These are phyloP conservation scores for Penicillium cinerascens DNA, from an alignment of 495 filamentous ascomycete species.

Conservation along the genomic window DNA sequence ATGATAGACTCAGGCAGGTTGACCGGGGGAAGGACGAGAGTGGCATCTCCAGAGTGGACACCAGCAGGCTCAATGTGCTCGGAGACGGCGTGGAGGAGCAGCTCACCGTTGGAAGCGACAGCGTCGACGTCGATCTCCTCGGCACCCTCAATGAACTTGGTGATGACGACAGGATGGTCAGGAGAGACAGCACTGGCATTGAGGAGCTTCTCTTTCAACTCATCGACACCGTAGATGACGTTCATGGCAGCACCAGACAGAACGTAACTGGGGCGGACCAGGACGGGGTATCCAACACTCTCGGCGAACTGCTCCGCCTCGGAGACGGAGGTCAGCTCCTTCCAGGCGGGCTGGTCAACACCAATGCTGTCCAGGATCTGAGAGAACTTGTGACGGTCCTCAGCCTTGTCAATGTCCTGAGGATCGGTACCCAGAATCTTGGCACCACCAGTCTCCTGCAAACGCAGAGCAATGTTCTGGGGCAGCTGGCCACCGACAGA, in stretches of 20 bases:
- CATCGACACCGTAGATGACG: conserved; percentile 83
- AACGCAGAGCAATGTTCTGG: conserved; percentile 91
- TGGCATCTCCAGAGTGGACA: conserved; percentile 95
- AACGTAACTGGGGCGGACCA: conserved; percentile 93
- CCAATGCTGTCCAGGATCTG: conserved; percentile 93
- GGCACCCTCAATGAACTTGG: conserved; percentile 95
- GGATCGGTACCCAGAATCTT: conserved; percentile 90
- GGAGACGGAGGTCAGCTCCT: conserved; percentile 85
- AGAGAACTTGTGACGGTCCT: conserved; percentile 97
- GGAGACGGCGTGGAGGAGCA: conserved; percentile 89
- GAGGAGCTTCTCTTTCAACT: conserved; percentile 82
- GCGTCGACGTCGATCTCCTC: conserved; percentile 98
- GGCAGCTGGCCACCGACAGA: conserved; percentile 94
- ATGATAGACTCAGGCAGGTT: conserved; percentile 71
- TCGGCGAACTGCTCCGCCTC: conserved; percentile 84
- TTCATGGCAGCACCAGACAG: conserved; percentile 97
- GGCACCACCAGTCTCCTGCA: conserved; percentile 88
- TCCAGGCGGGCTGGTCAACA: conserved; percentile 97
- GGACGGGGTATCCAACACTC: conserved; percentile 82
- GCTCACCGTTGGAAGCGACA: conserved; percentile 79
- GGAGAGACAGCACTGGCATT: conserved; percentile 89
- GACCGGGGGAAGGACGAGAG: conserved; percentile 81
- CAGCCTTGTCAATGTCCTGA: conserved; percentile 91
- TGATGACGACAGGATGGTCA: conserved; percentile 97
- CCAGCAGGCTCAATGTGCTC: conserved; percentile 96